Percentiles rank a stretch among this genome's conserved stretches.
Conservation (phyloP, 495 filamentous ascomycete species). For the Talaromyces trachyspermus region DNA sequence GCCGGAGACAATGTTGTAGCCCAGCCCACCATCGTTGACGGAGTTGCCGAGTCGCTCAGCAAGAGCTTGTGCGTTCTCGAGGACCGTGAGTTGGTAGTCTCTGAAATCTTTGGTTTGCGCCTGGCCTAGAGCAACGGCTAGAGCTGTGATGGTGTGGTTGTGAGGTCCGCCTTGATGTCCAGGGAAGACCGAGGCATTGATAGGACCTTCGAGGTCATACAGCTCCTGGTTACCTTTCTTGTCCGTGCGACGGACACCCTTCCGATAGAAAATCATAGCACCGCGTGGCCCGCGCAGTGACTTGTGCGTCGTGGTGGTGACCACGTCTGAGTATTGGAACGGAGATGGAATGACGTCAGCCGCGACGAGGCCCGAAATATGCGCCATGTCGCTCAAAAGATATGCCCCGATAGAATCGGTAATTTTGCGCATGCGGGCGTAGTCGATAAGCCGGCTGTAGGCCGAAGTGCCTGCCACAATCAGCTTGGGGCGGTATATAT, state of each 20-base stretch:
- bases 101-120: constrained; percentile 90
- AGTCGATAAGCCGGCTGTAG: constrained; percentile 98
- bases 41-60: constrained; percentile 48
- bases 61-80: constrained; percentile 86
- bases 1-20: constrained; percentile 88
- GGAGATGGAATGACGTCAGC: constrained; percentile 90
- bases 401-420: constrained; percentile 91
- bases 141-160: constrained; percentile 99
- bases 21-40: constrained; percentile 60
- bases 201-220: constrained; percentile 91
- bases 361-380: constrained; percentile 94
- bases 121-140: constrained; percentile 95
- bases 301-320: constrained; percentile 99
- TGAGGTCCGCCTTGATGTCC: constrained; percentile 98
- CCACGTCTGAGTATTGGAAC: constrained; percentile 90
- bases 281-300: constrained; percentile 96
- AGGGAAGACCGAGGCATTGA: constrained; percentile 99
- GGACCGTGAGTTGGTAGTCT: constrained; percentile 87
- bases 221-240: constrained; percentile 85
- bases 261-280: constrained; percentile 99
- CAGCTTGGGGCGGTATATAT: constrained; percentile 91
- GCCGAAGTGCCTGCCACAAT: constrained; percentile 96
- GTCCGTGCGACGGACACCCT: constrained; percentile 83
- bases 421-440: constrained; percentile 92
- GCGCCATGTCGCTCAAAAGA: constrained; percentile 95